These are phyloP conservation scores for Solanum raphanifolium DNA, from an alignment of 257 asterid genomes.

Conservation along the genomic window DNA sequence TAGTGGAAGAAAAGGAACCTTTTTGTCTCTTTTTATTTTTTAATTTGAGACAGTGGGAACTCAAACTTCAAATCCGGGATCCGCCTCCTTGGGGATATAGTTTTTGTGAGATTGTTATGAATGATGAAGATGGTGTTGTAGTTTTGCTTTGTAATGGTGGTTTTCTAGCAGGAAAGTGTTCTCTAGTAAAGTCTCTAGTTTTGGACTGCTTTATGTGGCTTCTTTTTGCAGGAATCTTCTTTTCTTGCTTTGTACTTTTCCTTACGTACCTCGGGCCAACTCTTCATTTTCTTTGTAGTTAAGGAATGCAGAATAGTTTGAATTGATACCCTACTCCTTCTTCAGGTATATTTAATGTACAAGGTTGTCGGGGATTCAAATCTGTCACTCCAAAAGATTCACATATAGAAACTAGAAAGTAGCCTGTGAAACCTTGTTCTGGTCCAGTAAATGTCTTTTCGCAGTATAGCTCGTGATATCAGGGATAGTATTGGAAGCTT, in stretches of 20 bases:
- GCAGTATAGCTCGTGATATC: conserved; percentile 73
- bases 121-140: neutral
- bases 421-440: conserved; percentile 5
- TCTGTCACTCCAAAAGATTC: neutral
- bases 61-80: neutral
- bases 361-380: conserved; percentile 5
- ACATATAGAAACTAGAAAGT: neutral
- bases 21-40: neutral
- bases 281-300: conserved; percentile 41
- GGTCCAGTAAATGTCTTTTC: conserved; percentile 52
- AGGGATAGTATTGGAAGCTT: conserved; percentile 79
- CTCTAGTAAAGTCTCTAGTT: conserved; percentile 20
- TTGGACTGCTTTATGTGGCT: conserved; percentile 29
- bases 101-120: neutral
- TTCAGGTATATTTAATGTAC: conserved; percentile 6
- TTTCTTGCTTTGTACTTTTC: conserved; percentile 76
- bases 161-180: conserved; percentile 23
- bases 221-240: conserved; percentile 71
- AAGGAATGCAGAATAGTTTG: conserved; percentile 34
- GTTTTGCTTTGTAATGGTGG: neutral
- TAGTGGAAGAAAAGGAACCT: neutral
- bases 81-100: neutral
- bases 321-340: conserved; percentile 6
- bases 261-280: conserved; percentile 10
- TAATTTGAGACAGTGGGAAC: neutral